Conservation (phyloP, 1,284 basidiomycete species). For the Trametes polyzona region DNA sequence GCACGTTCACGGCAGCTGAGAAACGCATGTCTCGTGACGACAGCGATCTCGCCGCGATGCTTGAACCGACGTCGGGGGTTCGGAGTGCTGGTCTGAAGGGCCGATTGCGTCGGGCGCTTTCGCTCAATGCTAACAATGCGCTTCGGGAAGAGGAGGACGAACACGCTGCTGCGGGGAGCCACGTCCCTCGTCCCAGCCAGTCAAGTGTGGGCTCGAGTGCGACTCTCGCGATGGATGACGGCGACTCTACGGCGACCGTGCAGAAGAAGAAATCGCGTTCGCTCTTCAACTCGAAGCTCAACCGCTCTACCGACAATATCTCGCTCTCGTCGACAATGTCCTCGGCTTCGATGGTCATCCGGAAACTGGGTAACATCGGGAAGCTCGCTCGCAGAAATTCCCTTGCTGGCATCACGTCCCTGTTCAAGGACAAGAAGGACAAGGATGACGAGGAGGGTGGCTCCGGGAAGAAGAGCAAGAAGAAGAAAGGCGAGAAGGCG, state of each 20-base stretch:
- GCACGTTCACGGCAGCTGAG: conserved; percentile 64
- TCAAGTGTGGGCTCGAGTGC: conserved; percentile 32
- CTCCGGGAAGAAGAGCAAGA: conserved; percentile 48
- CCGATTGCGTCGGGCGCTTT: conserved; percentile 74
- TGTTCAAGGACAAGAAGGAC: conserved; percentile 92
- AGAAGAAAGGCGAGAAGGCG: conserved; percentile 60
- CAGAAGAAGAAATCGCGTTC: conserved; percentile 71
- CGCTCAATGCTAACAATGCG: conserved; percentile 61
- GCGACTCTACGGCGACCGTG: conserved; percentile 52
- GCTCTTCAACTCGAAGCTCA: conserved; percentile 90
- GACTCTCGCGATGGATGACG: conserved; percentile 37
- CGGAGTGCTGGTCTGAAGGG: conserved; percentile 75
- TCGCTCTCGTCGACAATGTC: conserved; percentile 96
- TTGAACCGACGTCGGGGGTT: conserved; percentile 49
- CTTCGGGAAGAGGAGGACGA: conserved; percentile 64
- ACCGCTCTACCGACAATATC: conserved; percentile 96
- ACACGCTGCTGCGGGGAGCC: conserved; percentile 38
- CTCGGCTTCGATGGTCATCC: conserved; percentile 95
- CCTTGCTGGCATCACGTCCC: conserved; percentile 89
- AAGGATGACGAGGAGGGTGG: conserved; percentile 57
- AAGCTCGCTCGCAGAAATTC: conserved; percentile 91
- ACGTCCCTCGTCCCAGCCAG: conserved; percentile 18
- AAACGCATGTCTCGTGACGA: conserved; percentile 81
- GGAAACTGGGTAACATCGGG: conserved; percentile 93
- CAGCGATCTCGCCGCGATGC: conserved; percentile 63